Percentiles rank a stretch among this genome's conserved stretches.
phyloP scores from a whole-genome alignment of 2,329 filamentous ascomycete species.

The Madurella fahalii region DNA sequence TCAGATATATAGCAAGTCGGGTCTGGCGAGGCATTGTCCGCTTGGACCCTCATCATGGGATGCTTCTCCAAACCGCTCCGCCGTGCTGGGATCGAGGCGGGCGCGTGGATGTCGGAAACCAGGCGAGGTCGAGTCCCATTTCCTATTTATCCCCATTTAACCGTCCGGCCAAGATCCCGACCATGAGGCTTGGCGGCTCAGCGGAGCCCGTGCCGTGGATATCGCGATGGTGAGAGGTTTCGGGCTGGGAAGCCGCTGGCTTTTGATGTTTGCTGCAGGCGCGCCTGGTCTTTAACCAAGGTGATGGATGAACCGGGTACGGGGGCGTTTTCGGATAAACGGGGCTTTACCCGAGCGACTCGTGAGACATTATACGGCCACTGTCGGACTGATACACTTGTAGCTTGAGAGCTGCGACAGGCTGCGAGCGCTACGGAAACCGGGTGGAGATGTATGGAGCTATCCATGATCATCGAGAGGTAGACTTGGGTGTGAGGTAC shows the following conservation, averaged over 20 bases:
- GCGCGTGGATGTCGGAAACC: constrained; percentile 24
- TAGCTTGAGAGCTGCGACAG: too few relatives aligned
- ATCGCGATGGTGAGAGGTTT: not conserved
- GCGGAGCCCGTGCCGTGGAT: constrained; percentile 11
- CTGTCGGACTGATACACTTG: too few relatives aligned
- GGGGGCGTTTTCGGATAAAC: too few relatives aligned
- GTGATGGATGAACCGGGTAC: too few relatives aligned
- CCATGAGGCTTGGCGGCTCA: constrained; percentile 18
- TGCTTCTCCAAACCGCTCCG: constrained; percentile 1
- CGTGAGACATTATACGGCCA: too few relatives aligned
- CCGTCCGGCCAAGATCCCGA: constrained; percentile 26
- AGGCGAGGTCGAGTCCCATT: constrained; percentile 19
- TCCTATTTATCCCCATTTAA: constrained; percentile 38
- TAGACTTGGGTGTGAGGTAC: too few relatives aligned
- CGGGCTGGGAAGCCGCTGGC: not conserved
- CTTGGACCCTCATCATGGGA: not conserved
- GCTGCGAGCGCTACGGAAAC: too few relatives aligned
- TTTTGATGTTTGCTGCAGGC: not conserved
- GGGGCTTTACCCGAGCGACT: too few relatives aligned
- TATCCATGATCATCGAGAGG: too few relatives aligned
- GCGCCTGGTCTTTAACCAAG: not conserved
- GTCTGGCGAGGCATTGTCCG: not conserved
- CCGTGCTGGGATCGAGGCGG: constrained; percentile 18
- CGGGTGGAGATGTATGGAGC: too few relatives aligned
- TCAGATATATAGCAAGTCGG: constrained; percentile 11